Conservation (phyloP, 2,329 filamentous ascomycete species). For the Thelonectria rubi region DNA sequence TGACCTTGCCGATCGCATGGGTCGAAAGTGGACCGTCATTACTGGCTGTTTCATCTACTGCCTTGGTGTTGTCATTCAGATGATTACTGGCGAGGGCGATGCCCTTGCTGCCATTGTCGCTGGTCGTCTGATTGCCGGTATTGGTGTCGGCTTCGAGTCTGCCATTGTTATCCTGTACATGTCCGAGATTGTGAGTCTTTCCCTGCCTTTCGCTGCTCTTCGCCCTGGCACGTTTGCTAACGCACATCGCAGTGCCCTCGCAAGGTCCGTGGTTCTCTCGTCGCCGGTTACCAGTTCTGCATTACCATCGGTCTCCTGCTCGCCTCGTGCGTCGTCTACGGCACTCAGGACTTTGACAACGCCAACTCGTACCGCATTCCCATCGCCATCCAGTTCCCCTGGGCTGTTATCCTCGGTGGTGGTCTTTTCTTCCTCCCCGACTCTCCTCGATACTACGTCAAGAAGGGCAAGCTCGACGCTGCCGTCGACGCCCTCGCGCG, state of each 20-base stretch:
- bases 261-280: constrained; percentile 34
- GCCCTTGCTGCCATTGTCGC: constrained; percentile 71
- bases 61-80: constrained; percentile 74
- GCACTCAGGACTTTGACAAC: constrained; percentile 19
- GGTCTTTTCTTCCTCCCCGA: constrained; percentile 84
- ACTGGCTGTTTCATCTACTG: constrained; percentile 76
- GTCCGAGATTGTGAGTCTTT: constrained; percentile 74
- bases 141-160: constrained; percentile 83
- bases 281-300: constrained; percentile 34
- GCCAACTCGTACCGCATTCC: constrained; percentile 70
- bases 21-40: constrained; percentile 77
- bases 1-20: constrained; percentile 78
- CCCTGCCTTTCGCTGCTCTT: background rate
- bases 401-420: constrained; percentile 76
- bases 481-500: constrained; percentile 70
- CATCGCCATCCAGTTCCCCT: constrained; percentile 79
- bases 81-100: constrained; percentile 56
- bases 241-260: constrained; percentile 56
- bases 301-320: constrained; percentile 35
- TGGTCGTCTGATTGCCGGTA: constrained; percentile 78
- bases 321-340: constrained; percentile 31
- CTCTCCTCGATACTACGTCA: constrained; percentile 86
- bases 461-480: constrained; percentile 73
- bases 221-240: constrained; percentile 16
- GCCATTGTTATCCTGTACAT: constrained; percentile 87